Base-by-base conservation (phyloP, 2,329 filamentous ascomycete species). In the Aspergillus eucalypticola region DNA sequence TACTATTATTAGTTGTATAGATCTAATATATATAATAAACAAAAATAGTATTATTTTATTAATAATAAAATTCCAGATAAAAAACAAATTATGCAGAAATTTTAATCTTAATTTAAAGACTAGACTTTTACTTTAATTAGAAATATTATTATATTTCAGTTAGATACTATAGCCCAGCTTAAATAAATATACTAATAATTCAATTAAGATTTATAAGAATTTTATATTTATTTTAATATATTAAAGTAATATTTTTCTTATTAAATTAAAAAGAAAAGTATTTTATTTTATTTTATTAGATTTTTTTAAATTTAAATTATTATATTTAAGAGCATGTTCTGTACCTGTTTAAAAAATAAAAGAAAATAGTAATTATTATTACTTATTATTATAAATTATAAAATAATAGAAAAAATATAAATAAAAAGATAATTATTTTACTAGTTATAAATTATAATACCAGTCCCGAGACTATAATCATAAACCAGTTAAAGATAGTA, bases 161-260 rank as follows among this genome's bases (percentile, higher is more conserved):
- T 15, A 21, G 27, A 50, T 57, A 57, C 27, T 23, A 57, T 57
- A 49, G 29, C 10, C 5, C 15, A 57, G 21, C 13, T 57, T 38
- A 41, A 57, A 39, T 41, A 50, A 10, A 6, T 17, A 19, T 50
- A 49, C 15, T 41, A 51, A 49, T 50, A 50, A n/a, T 27, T 19
- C 32, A 48, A 48, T 3, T n/a, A 56, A 48, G 15, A 46, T 48
- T 17, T n/a, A 23, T 10, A 29, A 56, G 25, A 56, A 44, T 46
- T 56, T 56, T 44, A 56, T 56, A 56, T 23, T 29, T 56, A 56
- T 56, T 11, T 56, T 27, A 32, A 32, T 46, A 56, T 56, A 27
- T 48, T 48, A 44, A 19, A 56, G 29, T 29, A 46, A 32, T 54
- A 54, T 42, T 56, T 56, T 32, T 21, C 29, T 29, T 11, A 48